Percentiles rank a stretch among this genome's conserved stretches.
phyloP scores from a whole-genome alignment of 495 filamentous ascomycete genomes.

The Podospora didyma region DNA sequence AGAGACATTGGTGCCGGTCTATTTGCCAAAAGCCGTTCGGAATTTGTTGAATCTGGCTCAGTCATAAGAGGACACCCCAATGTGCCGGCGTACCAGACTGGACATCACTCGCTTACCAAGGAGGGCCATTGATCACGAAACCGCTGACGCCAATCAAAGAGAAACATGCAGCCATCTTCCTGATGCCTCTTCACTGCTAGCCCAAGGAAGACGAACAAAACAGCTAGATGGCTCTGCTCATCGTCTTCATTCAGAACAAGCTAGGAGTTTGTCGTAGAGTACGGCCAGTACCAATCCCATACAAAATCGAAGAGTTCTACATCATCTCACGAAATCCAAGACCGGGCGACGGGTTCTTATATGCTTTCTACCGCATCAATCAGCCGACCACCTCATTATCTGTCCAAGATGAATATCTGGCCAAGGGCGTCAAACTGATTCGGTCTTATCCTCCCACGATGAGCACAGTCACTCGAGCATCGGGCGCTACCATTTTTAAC shows the following conservation, averaged over 20 bases:
- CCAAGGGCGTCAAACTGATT: neutral
- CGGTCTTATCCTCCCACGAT: neutral
- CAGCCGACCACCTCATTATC: neutral
- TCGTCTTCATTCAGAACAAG: neutral
- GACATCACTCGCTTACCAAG: neutral
- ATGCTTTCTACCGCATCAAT: neutral
- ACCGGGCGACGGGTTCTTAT: neutral
- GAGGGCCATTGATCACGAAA: neutral
- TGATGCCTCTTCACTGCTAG: neutral
- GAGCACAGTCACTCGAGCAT: neutral
- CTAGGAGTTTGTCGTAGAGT: neutral
- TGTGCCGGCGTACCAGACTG: neutral
- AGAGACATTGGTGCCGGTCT: neutral
- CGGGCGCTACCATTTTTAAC: neutral
- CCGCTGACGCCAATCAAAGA: neutral
- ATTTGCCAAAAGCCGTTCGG: neutral
- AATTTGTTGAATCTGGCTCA: neutral
- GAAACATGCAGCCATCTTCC: neutral
- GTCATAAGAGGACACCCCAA: neutral
- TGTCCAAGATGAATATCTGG: no score
- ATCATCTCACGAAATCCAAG: neutral
- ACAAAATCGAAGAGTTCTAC: neutral
- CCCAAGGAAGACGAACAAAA: neutral
- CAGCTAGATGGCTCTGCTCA: neutral
- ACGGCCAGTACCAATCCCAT: neutral